Percentiles rank a stretch among this genome's conserved stretches.
phyloP scores from a whole-genome alignment of 495 filamentous ascomycete genomes.

The Cercophora sp. region DNA sequence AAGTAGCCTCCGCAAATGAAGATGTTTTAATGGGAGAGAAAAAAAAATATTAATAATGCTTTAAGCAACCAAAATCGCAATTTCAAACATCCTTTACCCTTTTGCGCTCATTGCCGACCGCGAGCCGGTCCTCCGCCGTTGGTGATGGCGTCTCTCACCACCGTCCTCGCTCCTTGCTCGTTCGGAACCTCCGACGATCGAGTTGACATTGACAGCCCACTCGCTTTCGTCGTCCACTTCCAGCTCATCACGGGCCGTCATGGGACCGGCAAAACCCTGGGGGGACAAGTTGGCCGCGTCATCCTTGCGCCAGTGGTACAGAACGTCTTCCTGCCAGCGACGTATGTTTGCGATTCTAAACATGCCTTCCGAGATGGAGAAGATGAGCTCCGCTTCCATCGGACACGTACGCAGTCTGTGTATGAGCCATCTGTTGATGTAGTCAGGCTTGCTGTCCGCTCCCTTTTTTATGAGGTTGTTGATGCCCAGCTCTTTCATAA shows the following conservation, averaged over 20 bases:
- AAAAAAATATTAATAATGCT: too few relatives aligned
- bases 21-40: too few relatives aligned
- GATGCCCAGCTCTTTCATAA: slow-evolving; percentile 35
- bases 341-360: slow-evolving; percentile 36
- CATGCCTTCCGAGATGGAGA: slow-evolving; percentile 29
- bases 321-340: slow-evolving; percentile 45
- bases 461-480: slow-evolving; percentile 26
- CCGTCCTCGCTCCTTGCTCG: neutral
- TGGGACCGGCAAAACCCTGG: slow-evolving; percentile 19
- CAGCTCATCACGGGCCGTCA: slow-evolving; percentile 18
- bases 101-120: neutral
- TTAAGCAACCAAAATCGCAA: too few relatives aligned
- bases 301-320: slow-evolving; percentile 41
- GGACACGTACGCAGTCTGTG: slow-evolving; percentile 42
- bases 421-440: slow-evolving; percentile 46
- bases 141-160: neutral
- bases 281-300: slow-evolving; percentile 25
- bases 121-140: neutral
- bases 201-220: slow-evolving; percentile 4
- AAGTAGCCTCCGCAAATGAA: too few relatives aligned
- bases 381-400: slow-evolving; percentile 40
- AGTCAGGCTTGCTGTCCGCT: slow-evolving; percentile 34
- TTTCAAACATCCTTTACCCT: too few relatives aligned
- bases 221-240: slow-evolving; percentile 9
- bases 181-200: neutral